Evolutionary conservation across 2,329 filamentous ascomycete genomes (phyloP).

Genomic region (Calonectria fujianensis): DNA sequence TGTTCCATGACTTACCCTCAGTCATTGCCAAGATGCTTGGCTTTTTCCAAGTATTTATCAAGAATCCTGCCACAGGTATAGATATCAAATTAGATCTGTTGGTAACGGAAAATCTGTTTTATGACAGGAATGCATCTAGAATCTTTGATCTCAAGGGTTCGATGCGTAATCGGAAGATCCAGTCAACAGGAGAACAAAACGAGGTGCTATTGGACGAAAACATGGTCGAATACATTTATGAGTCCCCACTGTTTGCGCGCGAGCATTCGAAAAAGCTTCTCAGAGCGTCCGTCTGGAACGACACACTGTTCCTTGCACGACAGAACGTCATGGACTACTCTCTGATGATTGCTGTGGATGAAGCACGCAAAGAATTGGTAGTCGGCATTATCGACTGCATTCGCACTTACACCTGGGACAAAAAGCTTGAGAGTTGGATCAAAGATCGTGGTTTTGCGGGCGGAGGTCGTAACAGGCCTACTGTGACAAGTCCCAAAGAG

Average conservation of each 20-base stretch:
- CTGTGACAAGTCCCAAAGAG: conserved; percentile 97
- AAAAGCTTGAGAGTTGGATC: conserved; percentile 99
- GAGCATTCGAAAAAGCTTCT: conserved; percentile 98
- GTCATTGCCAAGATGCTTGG: conserved; percentile 99
- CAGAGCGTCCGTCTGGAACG: conserved; percentile 95
- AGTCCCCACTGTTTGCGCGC: conserved; percentile 94
- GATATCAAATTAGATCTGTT: conserved; percentile 97
- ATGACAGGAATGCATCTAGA: conserved; percentile 91
- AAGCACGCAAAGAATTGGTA: conserved; percentile 90
- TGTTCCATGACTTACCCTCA: conserved; percentile 95
- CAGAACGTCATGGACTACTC: conserved; percentile 99
- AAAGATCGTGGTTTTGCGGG: conserved; percentile 93
- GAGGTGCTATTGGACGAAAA: conserved; percentile 98
- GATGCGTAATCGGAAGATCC: conserved; percentile 98
- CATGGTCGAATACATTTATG: conserved; percentile 99
- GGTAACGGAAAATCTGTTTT: conserved; percentile 98
- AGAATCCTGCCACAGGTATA: conserved; percentile 91
- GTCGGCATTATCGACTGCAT: conserved; percentile 99
- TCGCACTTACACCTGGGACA: conserved; percentile 99
- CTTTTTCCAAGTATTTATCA: conserved; percentile 98
- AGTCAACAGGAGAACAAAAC: conserved; percentile 95
- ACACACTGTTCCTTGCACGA: conserved; percentile 93
- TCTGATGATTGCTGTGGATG: conserved; percentile 98
- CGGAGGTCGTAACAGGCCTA: conserved; percentile 87
- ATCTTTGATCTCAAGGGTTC: conserved; percentile 98